Evolutionary conservation across 768 basidiomycete species (phyloP).

Genomic region (Lactifluus subvellereus): DNA sequence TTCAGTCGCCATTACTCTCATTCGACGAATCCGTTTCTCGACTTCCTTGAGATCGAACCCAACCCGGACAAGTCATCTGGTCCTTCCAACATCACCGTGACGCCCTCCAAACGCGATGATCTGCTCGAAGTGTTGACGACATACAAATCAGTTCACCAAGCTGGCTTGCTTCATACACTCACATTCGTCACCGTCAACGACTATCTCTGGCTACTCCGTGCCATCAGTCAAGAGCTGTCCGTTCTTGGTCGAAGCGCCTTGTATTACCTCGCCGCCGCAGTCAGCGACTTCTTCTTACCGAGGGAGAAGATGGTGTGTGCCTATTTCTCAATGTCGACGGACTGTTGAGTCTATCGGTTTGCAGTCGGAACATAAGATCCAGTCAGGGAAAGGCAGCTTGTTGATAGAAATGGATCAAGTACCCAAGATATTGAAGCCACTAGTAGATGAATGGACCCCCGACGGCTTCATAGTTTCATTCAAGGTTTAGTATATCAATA

Average conservation of each 20-base stretch:
- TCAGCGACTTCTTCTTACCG: slow-evolving; percentile 97
- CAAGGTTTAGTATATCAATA: slow-evolving; percentile 53
- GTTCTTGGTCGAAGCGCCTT: slow-evolving; percentile 64
- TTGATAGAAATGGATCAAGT: slow-evolving; percentile 99
- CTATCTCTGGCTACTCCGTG: slow-evolving; percentile 87
- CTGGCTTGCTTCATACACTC: slow-evolving; percentile 74
- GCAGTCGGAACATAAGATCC: slow-evolving; percentile 97
- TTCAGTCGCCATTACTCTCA: slow-evolving; percentile 98
- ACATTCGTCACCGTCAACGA: slow-evolving; percentile 94
- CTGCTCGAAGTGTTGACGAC: slow-evolving; percentile 67
- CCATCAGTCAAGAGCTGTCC: slow-evolving; percentile 73
- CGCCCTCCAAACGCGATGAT: slow-evolving; percentile 53
- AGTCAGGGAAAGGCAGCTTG: slow-evolving; percentile 90
- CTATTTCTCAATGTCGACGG: background rate
- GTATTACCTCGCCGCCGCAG: slow-evolving; percentile 97
- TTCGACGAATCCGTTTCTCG: slow-evolving; percentile 95
- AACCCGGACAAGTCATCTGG: slow-evolving; percentile 12
- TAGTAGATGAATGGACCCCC: slow-evolving; percentile 91
- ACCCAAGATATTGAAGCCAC: slow-evolving; percentile 88
- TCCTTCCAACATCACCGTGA: slow-evolving; percentile 56
- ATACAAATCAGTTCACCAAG: slow-evolving; percentile 74
- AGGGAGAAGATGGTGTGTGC: slow-evolving; percentile 77
- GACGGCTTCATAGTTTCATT: slow-evolving; percentile 94
- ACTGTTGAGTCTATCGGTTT: background rate
- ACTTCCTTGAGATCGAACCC: slow-evolving; percentile 72